Conservation (phyloP, 1,284 basidiomycete genomes). For the Fomitopsis schrenkii region DNA sequence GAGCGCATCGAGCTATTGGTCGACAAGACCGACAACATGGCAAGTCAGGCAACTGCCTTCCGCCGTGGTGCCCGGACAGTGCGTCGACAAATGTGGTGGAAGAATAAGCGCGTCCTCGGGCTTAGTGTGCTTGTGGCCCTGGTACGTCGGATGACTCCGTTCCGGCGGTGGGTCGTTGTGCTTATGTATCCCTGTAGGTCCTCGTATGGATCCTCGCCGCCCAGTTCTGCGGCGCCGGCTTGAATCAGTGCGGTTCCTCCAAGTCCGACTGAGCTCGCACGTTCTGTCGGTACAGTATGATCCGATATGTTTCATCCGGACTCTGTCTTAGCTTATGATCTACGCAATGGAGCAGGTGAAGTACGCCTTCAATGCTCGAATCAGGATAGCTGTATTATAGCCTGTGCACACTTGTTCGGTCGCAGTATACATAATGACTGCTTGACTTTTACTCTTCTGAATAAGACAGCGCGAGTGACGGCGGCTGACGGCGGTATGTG, state of each 20-base stretch:
- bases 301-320: background rate
- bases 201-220: slow-evolving; percentile 79
- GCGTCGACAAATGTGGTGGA: slow-evolving; percentile 97
- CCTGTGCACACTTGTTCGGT: background rate
- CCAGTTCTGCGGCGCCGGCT: slow-evolving; percentile 80
- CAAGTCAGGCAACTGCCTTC: slow-evolving; percentile 95
- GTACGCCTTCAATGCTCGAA: background rate
- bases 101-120: slow-evolving; percentile 75
- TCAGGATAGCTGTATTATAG: background rate
- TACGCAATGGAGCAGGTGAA: background rate
- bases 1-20: slow-evolving; percentile 96
- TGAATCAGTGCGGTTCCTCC: slow-evolving; percentile 53
- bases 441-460: too few species aligned
- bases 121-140: slow-evolving; percentile 72
- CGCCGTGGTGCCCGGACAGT: slow-evolving; percentile 84
- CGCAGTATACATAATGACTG: background rate
- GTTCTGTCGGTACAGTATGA: background rate
- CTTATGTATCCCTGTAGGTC: slow-evolving; percentile 38
- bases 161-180: background rate
- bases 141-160: slow-evolving; percentile 42
- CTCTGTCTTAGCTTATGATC: background rate
- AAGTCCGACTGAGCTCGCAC: background rate
- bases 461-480: too few species aligned
- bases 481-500: background rate
- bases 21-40: slow-evolving; percentile 96